Base-by-base conservation (phyloP, 2,329 filamentous ascomycete species). In the Hypoxylon rubiginosum region DNA sequence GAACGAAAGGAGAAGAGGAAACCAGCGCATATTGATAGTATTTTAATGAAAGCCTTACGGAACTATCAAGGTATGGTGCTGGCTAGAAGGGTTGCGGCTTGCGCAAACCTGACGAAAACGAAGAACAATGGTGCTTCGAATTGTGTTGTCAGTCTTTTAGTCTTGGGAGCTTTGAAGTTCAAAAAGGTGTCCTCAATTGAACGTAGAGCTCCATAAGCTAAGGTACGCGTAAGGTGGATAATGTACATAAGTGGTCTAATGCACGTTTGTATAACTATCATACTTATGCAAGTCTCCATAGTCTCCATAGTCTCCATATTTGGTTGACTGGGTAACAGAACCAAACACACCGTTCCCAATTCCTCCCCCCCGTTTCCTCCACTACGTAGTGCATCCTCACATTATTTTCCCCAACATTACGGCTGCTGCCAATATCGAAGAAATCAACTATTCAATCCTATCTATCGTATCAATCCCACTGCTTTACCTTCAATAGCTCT, bases 21-120 rank as follows among this genome's bases (percentile, higher is more conserved):
- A 81, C 75, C 91, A 82, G 81, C 88, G 90, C 92, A 95, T 95
- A 72, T 80, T 89, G 79, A 70, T 71, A 60, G 57, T 60, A 41
- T 48, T 59, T 54, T 28, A 10, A n/a, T 53, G 39, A 61, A 54
- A 51, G 53, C 60, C 48, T 67, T 54, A 57, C 65, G 52, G 58
- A 65, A 28, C 61, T 43, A 51, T 36, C 45, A 55, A 39, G 55
- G 60, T 46, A 36, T 62, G 41, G 36, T 59, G 48, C 46, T 24
- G 36, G 28, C 28, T 48, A 13, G 43, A 36, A 32, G 32, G 36
- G 30, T 30, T 56, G 60, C 62, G 64, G 64, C 58, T 57, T 39
- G 21, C 46, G 48, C 51, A 58, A 61, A 67, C 21, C 59, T 48
- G 48, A 59, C 65, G 17, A 48, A 7, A 11, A 32, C 8, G 50